Evolutionary conservation across 75 land plant species (phyloP).

Genomic region (Selaginella moellendorffii): DNA sequence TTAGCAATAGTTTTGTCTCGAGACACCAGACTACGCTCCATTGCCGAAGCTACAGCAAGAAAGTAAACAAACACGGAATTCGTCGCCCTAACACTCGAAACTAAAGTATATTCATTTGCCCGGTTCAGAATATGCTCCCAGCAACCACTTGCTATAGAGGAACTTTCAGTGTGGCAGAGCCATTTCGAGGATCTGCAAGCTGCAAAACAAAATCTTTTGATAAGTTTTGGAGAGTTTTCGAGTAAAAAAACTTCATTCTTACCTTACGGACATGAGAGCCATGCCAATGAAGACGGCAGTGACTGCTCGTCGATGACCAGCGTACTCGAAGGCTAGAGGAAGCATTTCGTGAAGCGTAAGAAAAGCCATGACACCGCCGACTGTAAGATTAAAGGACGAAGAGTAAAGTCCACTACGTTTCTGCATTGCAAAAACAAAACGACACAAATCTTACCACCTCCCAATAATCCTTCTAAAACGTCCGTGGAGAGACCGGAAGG

Average conservation of each 20-base stretch:
- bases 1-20: too few species aligned
- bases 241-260: not conserved
- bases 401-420: not conserved
- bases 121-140: too few species aligned
- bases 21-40: too few species aligned
- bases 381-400: not conserved
- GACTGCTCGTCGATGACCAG: constrained; percentile 1
- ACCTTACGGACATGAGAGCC: constrained; percentile 98
- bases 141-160: too few species aligned
- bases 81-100: too few species aligned
- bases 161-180: constrained; percentile 44
- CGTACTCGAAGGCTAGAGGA: constrained; percentile 4
- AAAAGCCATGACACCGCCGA: constrained; percentile 5
- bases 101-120: too few species aligned
- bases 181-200: constrained; percentile 59
- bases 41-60: too few species aligned
- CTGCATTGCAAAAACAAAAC: not conserved
- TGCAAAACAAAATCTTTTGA: constrained; percentile 16
- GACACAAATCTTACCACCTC: constrained; percentile 39
- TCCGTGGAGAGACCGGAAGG: constrained; percentile 68
- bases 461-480: constrained; percentile 77
- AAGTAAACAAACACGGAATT: too few species aligned
- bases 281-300: constrained; percentile 8
- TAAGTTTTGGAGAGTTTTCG: not conserved
- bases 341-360: constrained; percentile 7